Percentiles rank a stretch among this genome's conserved stretches.
phyloP scores from a whole-genome alignment of 148 eudicot species.

The Gaultheria prostrata region DNA sequence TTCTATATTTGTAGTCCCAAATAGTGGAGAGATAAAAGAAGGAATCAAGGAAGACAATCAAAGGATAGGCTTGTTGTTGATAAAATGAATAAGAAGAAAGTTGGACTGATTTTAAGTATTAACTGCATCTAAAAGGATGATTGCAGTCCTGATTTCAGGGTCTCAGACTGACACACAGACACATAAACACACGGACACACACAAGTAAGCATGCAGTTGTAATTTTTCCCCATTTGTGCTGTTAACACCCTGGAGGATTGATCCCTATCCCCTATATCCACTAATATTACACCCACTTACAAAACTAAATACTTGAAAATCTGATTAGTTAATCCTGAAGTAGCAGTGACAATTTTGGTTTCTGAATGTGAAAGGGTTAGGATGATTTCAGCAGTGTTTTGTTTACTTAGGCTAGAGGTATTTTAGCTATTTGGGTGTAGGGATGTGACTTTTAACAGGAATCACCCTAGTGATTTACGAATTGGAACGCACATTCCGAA shows the following conservation, averaged over 20 bases:
- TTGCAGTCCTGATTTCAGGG: too few species aligned
- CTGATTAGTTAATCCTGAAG: neutral
- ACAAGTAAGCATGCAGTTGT: neutral
- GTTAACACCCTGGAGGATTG: neutral
- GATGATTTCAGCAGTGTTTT: neutral
- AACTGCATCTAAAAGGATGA: too few species aligned
- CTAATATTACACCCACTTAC: neutral
- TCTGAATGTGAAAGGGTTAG: neutral
- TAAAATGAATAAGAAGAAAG: neutral
- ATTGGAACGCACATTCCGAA: neutral
- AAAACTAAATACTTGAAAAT: neutral
- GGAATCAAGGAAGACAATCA: neutral
- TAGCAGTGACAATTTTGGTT: neutral
- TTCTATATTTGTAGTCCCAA: neutral
- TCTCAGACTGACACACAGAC: neutral
- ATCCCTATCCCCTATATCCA: neutral
- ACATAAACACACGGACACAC: neutral
- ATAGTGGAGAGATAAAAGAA: neutral
- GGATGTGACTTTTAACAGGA: neutral
- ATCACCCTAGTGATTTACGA: neutral
- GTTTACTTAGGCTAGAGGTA: neutral
- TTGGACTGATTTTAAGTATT: too few species aligned
- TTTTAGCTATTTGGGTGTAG: neutral
- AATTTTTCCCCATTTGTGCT: neutral
- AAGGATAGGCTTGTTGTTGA: neutral